Evolutionary conservation across 371 early-diverging fungal species (phyloP).

Genomic region (Rhizopus microsporus): DNA sequence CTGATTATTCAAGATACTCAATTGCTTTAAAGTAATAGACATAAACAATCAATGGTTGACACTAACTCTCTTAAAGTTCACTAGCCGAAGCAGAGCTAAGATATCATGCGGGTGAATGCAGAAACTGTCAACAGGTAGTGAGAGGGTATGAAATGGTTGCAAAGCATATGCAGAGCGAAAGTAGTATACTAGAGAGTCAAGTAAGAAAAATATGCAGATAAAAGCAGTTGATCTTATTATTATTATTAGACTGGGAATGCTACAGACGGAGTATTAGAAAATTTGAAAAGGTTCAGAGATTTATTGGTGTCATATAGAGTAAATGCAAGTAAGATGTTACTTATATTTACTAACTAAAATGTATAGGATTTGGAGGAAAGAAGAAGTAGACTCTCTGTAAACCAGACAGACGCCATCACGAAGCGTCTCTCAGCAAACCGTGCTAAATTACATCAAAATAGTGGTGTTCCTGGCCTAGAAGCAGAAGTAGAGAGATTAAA

Average conservation of each 20-base stretch:
- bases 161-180: slow-evolving; percentile 56
- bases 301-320: slow-evolving; percentile 66
- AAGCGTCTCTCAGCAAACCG: slow-evolving; percentile 36
- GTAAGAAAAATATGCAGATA: slow-evolving; percentile 19
- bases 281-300: slow-evolving; percentile 71
- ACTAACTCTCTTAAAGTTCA: slow-evolving; percentile 30
- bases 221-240: background rate
- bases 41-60: background rate
- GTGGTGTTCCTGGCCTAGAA: slow-evolving; percentile 51
- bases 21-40: slow-evolving; percentile 52
- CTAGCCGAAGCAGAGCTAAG: slow-evolving; percentile 63
- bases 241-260: slow-evolving; percentile 19
- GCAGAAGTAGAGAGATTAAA: slow-evolving; percentile 42
- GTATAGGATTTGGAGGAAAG: slow-evolving; percentile 39
- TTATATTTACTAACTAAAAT: background rate
- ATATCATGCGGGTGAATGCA: slow-evolving; percentile 65
- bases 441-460: slow-evolving; percentile 42
- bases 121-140: slow-evolving; percentile 59
- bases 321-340: slow-evolving; percentile 20
- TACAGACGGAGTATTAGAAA: slow-evolving; percentile 62
- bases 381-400: slow-evolving; percentile 30
- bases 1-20: slow-evolving; percentile 59
- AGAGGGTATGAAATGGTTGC: slow-evolving; percentile 63
- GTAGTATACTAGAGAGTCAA: slow-evolving; percentile 59
- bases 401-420: slow-evolving; percentile 39